phyloP scores from a whole-genome alignment of 768 basidiomycete species.

The Hydnomerulius pinastri region DNA sequence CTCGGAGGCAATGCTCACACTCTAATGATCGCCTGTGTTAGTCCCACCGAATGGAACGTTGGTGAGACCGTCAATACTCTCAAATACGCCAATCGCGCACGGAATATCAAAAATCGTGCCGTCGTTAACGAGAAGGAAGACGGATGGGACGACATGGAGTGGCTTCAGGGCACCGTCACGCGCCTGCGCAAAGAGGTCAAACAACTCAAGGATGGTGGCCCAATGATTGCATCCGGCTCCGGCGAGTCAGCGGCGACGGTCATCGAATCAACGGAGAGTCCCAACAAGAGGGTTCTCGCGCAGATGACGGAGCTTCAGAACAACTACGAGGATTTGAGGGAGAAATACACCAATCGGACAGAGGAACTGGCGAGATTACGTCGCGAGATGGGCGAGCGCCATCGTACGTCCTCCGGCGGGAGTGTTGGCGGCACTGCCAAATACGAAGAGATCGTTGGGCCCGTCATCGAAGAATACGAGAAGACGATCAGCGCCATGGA shows the following conservation, averaged over 20 bases:
- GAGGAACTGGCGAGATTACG: slow-evolving; percentile 83
- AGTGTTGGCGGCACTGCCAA: slow-evolving; percentile 68
- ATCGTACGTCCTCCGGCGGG: slow-evolving; percentile 58
- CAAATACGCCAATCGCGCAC: slow-evolving; percentile 95
- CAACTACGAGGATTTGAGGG: slow-evolving; percentile 82
- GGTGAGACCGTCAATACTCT: slow-evolving; percentile 93
- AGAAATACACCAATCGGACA: slow-evolving; percentile 84
- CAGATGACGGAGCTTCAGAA: slow-evolving; percentile 84
- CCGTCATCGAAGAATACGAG: slow-evolving; percentile 98
- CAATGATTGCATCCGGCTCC: slow-evolving; percentile 22
- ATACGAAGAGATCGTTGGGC: slow-evolving; percentile 93
- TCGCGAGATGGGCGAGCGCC: slow-evolving; percentile 75
- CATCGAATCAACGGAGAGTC: slow-evolving; percentile 51
- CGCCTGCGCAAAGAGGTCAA: slow-evolving; percentile 89
- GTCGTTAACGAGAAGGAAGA: slow-evolving; percentile 93
- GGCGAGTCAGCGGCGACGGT: slow-evolving; percentile 28
- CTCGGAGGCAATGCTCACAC: slow-evolving; percentile 97
- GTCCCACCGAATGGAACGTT: slow-evolving; percentile 93
- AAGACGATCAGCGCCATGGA: slow-evolving; percentile 96
- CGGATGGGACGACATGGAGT: slow-evolving; percentile 98
- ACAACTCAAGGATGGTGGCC: slow-evolving; percentile 68
- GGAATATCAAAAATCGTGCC: slow-evolving; percentile 96
- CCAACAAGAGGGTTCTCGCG: slow-evolving; percentile 73
- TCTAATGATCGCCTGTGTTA: slow-evolving; percentile 98
- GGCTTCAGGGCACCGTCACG: slow-evolving; percentile 85